Percentiles rank a stretch among this genome's conserved stretches.
Evolutionary conservation across 176 grass and related monocot genomes (phyloP).

Genomic region (Hyparrhenia diplandra): DNA sequence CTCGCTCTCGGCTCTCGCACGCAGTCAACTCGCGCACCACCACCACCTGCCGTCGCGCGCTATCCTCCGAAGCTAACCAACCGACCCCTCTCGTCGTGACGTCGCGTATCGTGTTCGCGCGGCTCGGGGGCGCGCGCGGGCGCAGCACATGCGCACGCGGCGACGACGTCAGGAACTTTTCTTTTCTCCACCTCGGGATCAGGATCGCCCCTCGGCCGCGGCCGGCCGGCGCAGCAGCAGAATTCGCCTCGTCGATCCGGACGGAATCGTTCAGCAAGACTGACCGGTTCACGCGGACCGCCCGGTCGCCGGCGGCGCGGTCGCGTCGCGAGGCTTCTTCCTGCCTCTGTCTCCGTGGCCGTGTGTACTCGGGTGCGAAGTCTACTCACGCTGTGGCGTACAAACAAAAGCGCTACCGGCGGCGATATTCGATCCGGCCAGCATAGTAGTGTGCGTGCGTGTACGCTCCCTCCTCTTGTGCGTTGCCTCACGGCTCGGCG

Average conservation of each 20-base stretch:
- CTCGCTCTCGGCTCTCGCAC: too few species aligned
- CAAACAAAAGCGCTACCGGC: background rate
- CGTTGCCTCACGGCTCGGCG: background rate
- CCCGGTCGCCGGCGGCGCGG: background rate
- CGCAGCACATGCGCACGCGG: too few species aligned
- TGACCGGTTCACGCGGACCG: background rate
- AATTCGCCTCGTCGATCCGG: background rate
- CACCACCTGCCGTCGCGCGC: too few species aligned
- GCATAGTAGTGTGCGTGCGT: background rate
- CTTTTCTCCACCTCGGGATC: background rate
- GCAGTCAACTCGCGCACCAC: too few species aligned
- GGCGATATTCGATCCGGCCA: too few species aligned
- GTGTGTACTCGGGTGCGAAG: background rate
- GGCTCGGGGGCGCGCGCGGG: too few species aligned
- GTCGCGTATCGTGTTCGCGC: too few species aligned
- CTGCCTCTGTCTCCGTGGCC: background rate
- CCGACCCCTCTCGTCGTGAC: too few species aligned
- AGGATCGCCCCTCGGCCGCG: background rate
- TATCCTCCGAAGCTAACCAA: too few species aligned
- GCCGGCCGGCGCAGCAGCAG: too few species aligned
- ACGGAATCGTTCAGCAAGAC: background rate
- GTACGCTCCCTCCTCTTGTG: background rate
- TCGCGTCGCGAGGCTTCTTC: background rate
- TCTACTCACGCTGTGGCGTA: background rate
- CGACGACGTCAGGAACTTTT: too few species aligned